phyloP scores from a whole-genome alignment of 2,329 filamentous ascomycete genomes.

The Clonostachys byssicola region DNA sequence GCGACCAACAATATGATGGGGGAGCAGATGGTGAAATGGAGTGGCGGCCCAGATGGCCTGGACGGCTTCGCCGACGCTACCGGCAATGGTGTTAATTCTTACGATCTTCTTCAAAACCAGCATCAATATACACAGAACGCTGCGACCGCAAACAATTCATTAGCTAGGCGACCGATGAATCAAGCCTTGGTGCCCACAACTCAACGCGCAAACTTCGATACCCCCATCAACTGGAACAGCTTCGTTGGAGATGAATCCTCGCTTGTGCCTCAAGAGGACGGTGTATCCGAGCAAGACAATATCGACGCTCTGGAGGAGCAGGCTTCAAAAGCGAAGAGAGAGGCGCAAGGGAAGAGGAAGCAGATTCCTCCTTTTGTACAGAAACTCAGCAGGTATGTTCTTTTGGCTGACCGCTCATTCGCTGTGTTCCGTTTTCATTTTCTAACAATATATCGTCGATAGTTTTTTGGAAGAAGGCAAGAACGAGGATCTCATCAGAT shows the following conservation, averaged over 20 bases:
- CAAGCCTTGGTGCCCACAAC: conserved; percentile 42
- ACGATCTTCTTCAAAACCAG: conserved; percentile 29
- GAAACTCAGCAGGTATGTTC: conserved; percentile 85
- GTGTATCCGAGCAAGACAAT: conserved; percentile 55
- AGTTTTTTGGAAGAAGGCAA: conserved; percentile 93
- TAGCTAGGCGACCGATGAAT: conserved; percentile 48
- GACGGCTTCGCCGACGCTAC: conserved; percentile 28
- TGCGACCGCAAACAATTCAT: conserved; percentile 37
- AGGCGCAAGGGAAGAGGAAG: conserved; percentile 86
- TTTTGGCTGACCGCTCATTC: conserved; percentile 1
- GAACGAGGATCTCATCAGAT: conserved; percentile 91
- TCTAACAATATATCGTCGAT: not conserved
- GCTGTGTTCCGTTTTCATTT: not conserved
- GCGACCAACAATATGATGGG: conserved; percentile 7
- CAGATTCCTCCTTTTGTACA: conserved; percentile 97
- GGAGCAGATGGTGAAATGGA: conserved; percentile 44
- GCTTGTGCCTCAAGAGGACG: conserved; percentile 27
- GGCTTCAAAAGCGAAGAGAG: conserved; percentile 78
- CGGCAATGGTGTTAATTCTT: conserved; percentile 25
- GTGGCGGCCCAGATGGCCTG: conserved; percentile 24
- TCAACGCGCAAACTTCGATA: conserved; percentile 28
- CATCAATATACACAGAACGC: conserved; percentile 22
- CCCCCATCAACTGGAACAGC: conserved; percentile 7
- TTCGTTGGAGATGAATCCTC: conserved; percentile 13
- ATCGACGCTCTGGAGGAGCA: conserved; percentile 76